Base-by-base conservation (phyloP, 2,329 filamentous ascomycete genomes). In the Orbilia ellipsospora region DNA sequence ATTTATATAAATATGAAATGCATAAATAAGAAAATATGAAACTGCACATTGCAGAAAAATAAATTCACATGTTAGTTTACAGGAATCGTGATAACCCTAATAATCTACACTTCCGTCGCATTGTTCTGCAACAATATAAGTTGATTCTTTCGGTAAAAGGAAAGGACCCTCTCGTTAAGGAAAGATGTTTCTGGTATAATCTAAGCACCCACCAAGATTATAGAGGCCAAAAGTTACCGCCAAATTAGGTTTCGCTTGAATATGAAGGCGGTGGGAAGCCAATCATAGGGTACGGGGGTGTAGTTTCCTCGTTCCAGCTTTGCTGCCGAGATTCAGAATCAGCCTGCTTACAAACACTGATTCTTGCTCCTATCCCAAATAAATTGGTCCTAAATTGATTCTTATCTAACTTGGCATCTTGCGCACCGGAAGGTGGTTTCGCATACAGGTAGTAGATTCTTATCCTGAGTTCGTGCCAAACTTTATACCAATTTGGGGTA, bases 231-330 rank as follows among this genome's bases (percentile, higher is more conserved):
- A 23, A 23, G 23, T 4, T 23, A 23, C 23, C 23, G 23, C 23
- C 23, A 23, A 23, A 23, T 23, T 23, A 23, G 23, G 23, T 23
- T 23, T 23, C 23, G 4, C 23, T 23, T 23, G 23, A 44, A 16
- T 61, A 61, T 10, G 20, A 12, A 6, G 60, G 60, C 20, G 60
- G 60, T 18, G 60, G 23, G 4, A 52, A n/a, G 7, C 31, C 60
- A 18, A 63, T 63, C 23, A 16, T 52, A n/a, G 45, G 2, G 31
- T 63, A 63, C 10, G 60, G n/a, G 16, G 60, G 23, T 2, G 23
- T 45, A 20, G 52, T 42, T 16, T 63, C 60, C 45, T 63, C 60
- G 20, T 63, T 45, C 60, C 60, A 63, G 45, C 60, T 63, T 16
- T 63, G 44, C 45, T 52, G n/a, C 10, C 23, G 23, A 13, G 51